Base-by-base conservation (phyloP, 805 yeast species). In the Pichia heedii region DNA sequence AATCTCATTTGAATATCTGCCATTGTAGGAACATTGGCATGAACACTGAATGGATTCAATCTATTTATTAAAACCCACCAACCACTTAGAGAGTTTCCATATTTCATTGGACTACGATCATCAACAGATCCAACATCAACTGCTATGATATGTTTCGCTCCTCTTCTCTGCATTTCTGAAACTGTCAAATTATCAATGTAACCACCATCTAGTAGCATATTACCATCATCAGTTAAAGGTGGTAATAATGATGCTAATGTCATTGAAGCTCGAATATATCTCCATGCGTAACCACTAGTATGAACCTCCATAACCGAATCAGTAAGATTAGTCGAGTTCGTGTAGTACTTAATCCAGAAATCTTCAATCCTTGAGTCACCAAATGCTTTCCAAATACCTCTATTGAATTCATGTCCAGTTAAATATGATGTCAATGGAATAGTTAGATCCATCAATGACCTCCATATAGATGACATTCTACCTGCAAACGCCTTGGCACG, bases 311-410 rank as follows among this genome's bases (percentile, higher is more conserved):
- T 93, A 20, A 87, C 77, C 0, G 97, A 89, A 51, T 88, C 84
- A 3, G 98, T 93, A 42, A 90, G 86, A 58, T 90, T 90, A 15
- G 98, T 90, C 1, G 97, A 86, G 58, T 93, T 90, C 55, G 93
- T 80, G 58, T 77, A 90, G 60, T 76, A 90, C 48, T 74, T 79
- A 47, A 90, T 73, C 98, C 98, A 90, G 60, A 90, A 90, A 58
- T 90, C 98, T 59, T 90, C 98, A 51, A 90, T 87, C 54, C 96
- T 80, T 13, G 81, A 74, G 50, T 86, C 90, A 0, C 97, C 97
- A 66, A 90, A 84, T 0, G 86, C 77, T 61, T 93, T 90, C 96
- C 97, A 93, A n/a, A 90, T 77, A 40, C 98, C 97, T 52, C 97
- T 71, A 61, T 90, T 90, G 63, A 90, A 90, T 61, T 88, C 97